phyloP scores from a whole-genome alignment of 2,329 filamentous ascomycete genomes.

The Sporothrix inflata region DNA sequence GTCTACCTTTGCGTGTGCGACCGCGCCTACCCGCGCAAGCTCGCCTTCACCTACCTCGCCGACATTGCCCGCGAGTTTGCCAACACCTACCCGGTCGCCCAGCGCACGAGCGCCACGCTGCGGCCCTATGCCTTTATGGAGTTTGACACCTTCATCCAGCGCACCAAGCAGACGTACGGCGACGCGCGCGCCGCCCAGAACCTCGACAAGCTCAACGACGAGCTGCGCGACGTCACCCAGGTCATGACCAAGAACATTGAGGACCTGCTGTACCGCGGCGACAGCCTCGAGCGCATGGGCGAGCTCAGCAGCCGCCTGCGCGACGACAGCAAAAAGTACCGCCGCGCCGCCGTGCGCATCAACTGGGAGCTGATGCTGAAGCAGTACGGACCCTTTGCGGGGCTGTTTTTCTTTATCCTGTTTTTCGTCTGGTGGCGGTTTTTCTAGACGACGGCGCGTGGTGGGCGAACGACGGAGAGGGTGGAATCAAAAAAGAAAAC shows the following conservation, averaged over 20 bases:
- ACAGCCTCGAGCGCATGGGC: slow-evolving; percentile 94
- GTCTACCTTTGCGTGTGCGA: slow-evolving; percentile 95
- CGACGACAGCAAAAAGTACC: slow-evolving; percentile 94
- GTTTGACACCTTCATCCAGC: slow-evolving; percentile 95
- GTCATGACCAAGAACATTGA: slow-evolving; percentile 99
- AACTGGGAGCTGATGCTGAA: slow-evolving; percentile 97
- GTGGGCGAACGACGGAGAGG: not conserved
- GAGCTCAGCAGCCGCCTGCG: slow-evolving; percentile 85
- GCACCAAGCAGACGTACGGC: slow-evolving; percentile 91
- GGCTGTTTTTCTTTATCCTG: slow-evolving; percentile 77
- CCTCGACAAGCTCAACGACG: slow-evolving; percentile 92
- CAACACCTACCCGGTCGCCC: slow-evolving; percentile 73
- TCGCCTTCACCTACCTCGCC: slow-evolving; percentile 96
- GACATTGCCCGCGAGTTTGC: slow-evolving; percentile 91
- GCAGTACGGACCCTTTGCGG: slow-evolving; percentile 92
- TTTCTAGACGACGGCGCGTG: slow-evolving; percentile 57
- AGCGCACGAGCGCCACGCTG: slow-evolving; percentile 74
- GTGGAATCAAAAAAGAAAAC: not conserved
- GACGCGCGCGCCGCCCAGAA: slow-evolving; percentile 90
- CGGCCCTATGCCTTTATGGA: slow-evolving; percentile 97
- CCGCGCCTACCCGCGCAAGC: slow-evolving; percentile 91
- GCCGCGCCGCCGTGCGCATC: slow-evolving; percentile 87
- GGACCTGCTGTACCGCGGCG: slow-evolving; percentile 91
- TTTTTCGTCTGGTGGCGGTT: slow-evolving; percentile 92
- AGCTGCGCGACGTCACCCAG: slow-evolving; percentile 95